phyloP scores from a whole-genome alignment of 257 asterid genomes.

The Apocynum venetum region DNA sequence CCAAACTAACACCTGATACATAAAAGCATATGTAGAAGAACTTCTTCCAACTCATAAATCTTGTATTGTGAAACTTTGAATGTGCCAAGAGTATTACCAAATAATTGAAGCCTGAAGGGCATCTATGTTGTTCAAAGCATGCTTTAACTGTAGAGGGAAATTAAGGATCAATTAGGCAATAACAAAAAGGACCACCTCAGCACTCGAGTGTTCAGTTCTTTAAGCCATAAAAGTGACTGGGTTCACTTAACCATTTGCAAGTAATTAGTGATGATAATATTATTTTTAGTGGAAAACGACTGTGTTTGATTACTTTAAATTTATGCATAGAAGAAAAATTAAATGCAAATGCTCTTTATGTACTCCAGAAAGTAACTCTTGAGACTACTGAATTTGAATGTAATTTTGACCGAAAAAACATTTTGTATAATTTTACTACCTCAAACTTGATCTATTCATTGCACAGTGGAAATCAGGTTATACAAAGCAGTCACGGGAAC shows the following conservation, averaged over 20 bases:
- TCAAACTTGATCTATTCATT: neutral
- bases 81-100: too few species aligned
- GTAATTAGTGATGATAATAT: neutral
- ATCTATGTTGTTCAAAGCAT: neutral
- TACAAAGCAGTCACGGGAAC: neutral
- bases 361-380: neutral
- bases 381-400: constrained; percentile 14
- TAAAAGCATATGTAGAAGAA: neutral
- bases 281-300: constrained; percentile 4
- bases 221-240: constrained; percentile 5
- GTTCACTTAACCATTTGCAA: constrained; percentile 12
- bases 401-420: constrained; percentile 7
- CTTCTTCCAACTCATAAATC: neutral
- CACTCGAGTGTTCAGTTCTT: neutral
- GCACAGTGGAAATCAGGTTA: neutral
- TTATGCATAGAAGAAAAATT: neutral
- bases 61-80: neutral
- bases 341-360: constrained; percentile 2
- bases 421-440: neutral
- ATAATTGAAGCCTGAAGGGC: neutral
- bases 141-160: neutral
- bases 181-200: neutral
- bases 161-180: constrained; percentile 3
- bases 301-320: neutral
- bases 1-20: neutral